Evolutionary conservation across 2,329 filamentous ascomycete species (phyloP), one percentile per base, ranked within the genome.

Genomic region (Lachnellula occidentalis): DNA sequence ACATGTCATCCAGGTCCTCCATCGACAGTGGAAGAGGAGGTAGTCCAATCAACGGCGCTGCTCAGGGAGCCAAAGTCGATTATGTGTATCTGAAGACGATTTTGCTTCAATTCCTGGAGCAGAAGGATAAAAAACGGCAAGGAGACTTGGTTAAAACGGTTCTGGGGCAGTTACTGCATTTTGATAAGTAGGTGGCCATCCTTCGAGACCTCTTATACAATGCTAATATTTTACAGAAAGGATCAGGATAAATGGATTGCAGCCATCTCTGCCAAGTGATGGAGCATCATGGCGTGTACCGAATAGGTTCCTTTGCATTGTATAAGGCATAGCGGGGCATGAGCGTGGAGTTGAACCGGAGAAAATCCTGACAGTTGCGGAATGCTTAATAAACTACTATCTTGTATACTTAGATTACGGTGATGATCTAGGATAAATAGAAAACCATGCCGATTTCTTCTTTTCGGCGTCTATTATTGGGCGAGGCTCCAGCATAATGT

Each of bases 241-340:
- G 91, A 96, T 63, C 88, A 94, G 72, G 86, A 94, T 72, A 92
- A 90, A 72, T 95, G 90, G 90, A 82, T 86, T 72, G 81, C 85
- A 17, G 90, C 87, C 2, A 85, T 95, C 50, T 56, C 57, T 17
- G 54, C 56, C 15, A 61, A 59, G 42, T 65, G 49, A 61, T 34
- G 6, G 19, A 24, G 19, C 19, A 43, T 22, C 41, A 22, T 43
- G 5, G 41, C 41, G 11, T 31, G 36, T 39, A 31, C 14, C 41
- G 21, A 6, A 34, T 46, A 21, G 43, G 14, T 21, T 46, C 6
- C 21, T 31, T 22, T 46, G 43, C 8, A 46, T 46, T 15, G 21
- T 24, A 31, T 43, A 21, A 21, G 12, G 19, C 12, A 21, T 43
- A 19, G 19, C 6, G 21, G 15, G 12, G 12, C 41, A 19, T 43